Evolutionary conservation across 176 grass and related monocot species (phyloP), one percentile per base, ranked within the genome.

Genomic region (Typha latifolia): DNA sequence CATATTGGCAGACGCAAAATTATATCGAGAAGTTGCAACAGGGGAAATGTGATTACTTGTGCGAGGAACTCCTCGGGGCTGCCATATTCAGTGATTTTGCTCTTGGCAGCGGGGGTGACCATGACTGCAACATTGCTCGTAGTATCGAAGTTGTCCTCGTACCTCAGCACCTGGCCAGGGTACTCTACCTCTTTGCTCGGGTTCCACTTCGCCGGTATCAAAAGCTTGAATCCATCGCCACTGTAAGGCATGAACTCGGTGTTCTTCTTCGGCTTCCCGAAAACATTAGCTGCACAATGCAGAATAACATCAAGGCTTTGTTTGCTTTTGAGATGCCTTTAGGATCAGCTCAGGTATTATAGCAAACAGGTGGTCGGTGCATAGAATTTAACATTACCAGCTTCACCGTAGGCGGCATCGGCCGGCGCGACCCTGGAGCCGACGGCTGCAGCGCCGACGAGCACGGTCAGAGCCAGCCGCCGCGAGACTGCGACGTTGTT

Each of bases 61-160:
- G 88, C 27, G 48, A 87, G 79, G 71, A 99, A 92, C 67, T 99
- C 67, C 73, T 90, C 89, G 0, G 94, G 94, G 9, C 80, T 76
- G 62, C 94, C 94, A 55, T 69, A 99, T 0, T 99, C 94, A 18
- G 89, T 81, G 81, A 99, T 99, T 75, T 76, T 23, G 64, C 87
- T 93, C 81, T 93, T 99, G 81, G 76, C 0, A 37, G 89, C 83
- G 16, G 89, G 89, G n/a, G 23, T 68, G 70, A 99, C 78, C 16
- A 93, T 82, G 83, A 99, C 94, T 62, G 78, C 57, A 31, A 99
- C 73, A 77, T 87, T 85, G 81, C 83, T 99, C 81, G 70, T 99
- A 72, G 86, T 18, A 52, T 99, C 94, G 47, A 93, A 99, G 79
- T 93, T 99, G 86, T 99, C 94, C 83, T 99, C 94, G 57, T 85